Evolutionary conservation across 2,329 filamentous ascomycete species (phyloP).

Genomic region (Colletotrichum plurivorum): DNA sequence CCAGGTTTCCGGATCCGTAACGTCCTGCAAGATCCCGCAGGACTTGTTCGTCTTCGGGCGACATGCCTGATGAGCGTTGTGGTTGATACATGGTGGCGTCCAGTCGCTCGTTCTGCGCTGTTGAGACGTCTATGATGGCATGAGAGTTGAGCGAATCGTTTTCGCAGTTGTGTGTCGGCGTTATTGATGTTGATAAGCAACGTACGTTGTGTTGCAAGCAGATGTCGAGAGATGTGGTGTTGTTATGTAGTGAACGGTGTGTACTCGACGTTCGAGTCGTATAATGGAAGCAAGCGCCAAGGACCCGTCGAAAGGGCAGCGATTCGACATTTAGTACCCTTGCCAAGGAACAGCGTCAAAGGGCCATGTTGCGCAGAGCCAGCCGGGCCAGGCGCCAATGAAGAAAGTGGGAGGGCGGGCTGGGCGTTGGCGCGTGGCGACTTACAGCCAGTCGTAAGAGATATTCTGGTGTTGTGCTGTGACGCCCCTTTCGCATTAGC

Average conservation of each 20-base stretch:
- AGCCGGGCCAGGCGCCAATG: conserved; percentile 15
- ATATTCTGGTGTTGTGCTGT: conserved; percentile 11
- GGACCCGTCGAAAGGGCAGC: neutral
- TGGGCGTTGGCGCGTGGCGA: conserved; percentile 25
- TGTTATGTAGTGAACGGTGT: conserved; percentile 25
- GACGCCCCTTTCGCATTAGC: conserved; percentile 31
- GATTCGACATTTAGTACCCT: conserved; percentile 26
- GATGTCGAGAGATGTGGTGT: neutral
- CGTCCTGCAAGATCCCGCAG: conserved; percentile 29
- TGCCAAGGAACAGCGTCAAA: conserved; percentile 30
- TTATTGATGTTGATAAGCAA: neutral
- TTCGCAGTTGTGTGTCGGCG: neutral
- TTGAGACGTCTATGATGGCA: conserved; percentile 3
- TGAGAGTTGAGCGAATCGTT: neutral
- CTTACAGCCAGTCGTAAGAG: conserved; percentile 2
- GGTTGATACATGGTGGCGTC: conserved; percentile 16
- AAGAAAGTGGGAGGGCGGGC: conserved; percentile 8
- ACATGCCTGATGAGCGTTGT: conserved; percentile 14
- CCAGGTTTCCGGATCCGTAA: conserved; percentile 25
- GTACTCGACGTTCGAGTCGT: neutral
- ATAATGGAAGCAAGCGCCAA: neutral
- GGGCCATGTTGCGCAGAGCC: conserved; percentile 15
- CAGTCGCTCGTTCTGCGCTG: conserved; percentile 14
- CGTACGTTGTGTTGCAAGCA: neutral
- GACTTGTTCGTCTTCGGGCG: conserved; percentile 19